Percentiles rank a stretch among this genome's conserved stretches.
phyloP scores from a whole-genome alignment of 2,329 filamentous ascomycete genomes.

The Huntiella bhutanensis region DNA sequence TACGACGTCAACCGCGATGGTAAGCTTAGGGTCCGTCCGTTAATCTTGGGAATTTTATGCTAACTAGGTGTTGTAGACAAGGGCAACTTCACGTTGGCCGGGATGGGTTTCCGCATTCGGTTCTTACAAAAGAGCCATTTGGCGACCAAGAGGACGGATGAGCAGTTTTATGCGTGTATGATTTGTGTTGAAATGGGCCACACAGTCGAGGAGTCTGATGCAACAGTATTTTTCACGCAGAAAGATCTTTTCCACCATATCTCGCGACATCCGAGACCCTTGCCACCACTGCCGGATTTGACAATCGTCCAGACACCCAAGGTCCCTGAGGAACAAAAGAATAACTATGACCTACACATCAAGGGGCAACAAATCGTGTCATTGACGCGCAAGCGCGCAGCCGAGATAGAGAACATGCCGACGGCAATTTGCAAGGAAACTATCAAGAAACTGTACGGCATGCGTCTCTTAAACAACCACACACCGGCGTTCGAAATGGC shows the following conservation, averaged over 20 bases:
- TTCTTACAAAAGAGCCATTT: slow-evolving; percentile 39
- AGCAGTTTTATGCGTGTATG: slow-evolving; percentile 33
- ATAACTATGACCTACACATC: slow-evolving; percentile 37
- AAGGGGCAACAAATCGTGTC: slow-evolving; percentile 22
- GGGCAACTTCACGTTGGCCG: slow-evolving; percentile 27
- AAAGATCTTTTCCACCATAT: slow-evolving; percentile 34
- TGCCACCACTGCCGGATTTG: slow-evolving; percentile 30
- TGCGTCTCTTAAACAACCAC: slow-evolving; percentile 26
- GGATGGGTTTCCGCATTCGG: slow-evolving; percentile 31
- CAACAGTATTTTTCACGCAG: slow-evolving; percentile 36
- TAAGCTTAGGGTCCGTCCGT: slow-evolving; percentile 16
- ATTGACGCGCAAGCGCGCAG: slow-evolving; percentile 22
- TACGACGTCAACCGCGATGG: slow-evolving; percentile 29
- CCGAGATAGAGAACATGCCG: slow-evolving; percentile 24
- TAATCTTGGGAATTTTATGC: not conserved
- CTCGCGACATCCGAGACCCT: slow-evolving; percentile 32
- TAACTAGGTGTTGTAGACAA: slow-evolving; percentile 18
- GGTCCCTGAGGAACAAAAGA: slow-evolving; percentile 22
- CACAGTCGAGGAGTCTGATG: slow-evolving; percentile 34
- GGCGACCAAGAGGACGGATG: slow-evolving; percentile 28
- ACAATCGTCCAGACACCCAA: slow-evolving; percentile 27
- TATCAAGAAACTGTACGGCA: slow-evolving; percentile 28
- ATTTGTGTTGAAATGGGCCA: slow-evolving; percentile 32
- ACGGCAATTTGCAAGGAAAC: slow-evolving; percentile 27
- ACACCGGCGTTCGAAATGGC: slow-evolving; percentile 28